Conservation (phyloP, 768 basidiomycete species). For the Termitomyces sp. region DNA sequence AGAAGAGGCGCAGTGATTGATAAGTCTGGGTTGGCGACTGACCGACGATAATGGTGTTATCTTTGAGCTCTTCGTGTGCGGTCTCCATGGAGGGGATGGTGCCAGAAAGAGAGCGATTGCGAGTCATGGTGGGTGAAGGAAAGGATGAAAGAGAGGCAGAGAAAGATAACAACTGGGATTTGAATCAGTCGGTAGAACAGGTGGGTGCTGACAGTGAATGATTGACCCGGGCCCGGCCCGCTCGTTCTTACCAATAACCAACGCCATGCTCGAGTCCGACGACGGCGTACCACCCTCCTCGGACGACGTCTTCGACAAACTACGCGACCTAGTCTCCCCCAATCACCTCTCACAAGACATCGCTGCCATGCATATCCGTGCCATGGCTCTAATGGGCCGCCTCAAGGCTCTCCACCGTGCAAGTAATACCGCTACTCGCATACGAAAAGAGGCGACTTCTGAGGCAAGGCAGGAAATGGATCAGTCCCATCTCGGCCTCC, state of each 20-base stretch:
- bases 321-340: slow-evolving; percentile 57
- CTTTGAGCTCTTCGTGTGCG: slow-evolving; percentile 62
- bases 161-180: slow-evolving; percentile 8
- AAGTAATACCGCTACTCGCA: slow-evolving; percentile 64
- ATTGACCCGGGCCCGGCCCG: slow-evolving; percentile 11
- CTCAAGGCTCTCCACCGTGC: slow-evolving; percentile 76
- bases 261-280: slow-evolving; percentile 21
- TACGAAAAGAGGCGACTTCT: slow-evolving; percentile 63
- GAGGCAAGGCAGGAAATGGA: slow-evolving; percentile 87
- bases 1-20: slow-evolving; percentile 4
- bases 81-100: slow-evolving; percentile 90
- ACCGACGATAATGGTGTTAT: slow-evolving; percentile 90
- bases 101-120: slow-evolving; percentile 61
- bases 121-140: slow-evolving; percentile 29
- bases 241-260: not conserved
- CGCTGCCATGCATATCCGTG: slow-evolving; percentile 52
- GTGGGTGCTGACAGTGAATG: slow-evolving; percentile 11
- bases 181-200: not conserved
- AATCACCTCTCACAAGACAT: slow-evolving; percentile 37
- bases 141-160: slow-evolving; percentile 4
- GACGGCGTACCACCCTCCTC: slow-evolving; percentile 29
- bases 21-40: slow-evolving; percentile 23
- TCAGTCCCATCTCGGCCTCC: slow-evolving; percentile 77
- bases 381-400: slow-evolving; percentile 71
- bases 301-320: slow-evolving; percentile 52